Evolutionary conservation across 2,329 filamentous ascomycete species (phyloP), one percentile per base, ranked within the genome.

Genomic region (Exophiala xenobiotica): DNA sequence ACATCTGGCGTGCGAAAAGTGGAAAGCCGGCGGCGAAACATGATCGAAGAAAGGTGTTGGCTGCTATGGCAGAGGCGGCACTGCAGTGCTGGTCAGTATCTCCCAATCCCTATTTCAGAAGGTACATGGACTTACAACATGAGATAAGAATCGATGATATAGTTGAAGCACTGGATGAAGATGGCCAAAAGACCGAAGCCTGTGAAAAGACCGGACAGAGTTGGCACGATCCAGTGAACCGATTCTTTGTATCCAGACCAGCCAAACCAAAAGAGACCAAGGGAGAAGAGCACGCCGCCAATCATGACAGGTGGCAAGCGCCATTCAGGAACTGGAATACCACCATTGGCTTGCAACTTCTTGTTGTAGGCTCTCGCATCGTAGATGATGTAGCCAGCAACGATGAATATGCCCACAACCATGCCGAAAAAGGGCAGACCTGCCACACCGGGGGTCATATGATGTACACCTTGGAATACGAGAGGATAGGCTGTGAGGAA

Each of bases 391-490:
- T 77, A 76, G 6, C 75, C 53, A 42, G 86, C 87, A 0, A 86
- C 87, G 47, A 88, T 69, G 12, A 92, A 55, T 65, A 90, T 80
- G 40, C 89, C 89, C 6, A 76, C 63, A 45, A 93, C 81, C 85
- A 96, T 88, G 48, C 90, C 90, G 62, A 96, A 88, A 68, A 90
- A 91, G 6, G 89, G 83, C 4, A 96, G 77, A 1, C 90, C 90
- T 3, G 83, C 79, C 14, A 88, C 70, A 50, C 90, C 90, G 1
- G 77, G 63, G 26, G 72, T 81, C 73, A 92, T 86, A 59, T 80
- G 78, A 67, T 95, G 86, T 3, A 90, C 77, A 22, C 63, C 61
- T 41, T 67, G 63, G 61, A 65, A 66, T 45, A 70, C 66, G 31
- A 66, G 61, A 33, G 66, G 65, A 52, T 65, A 65, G 40, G 61